Evolutionary conservation across 495 filamentous ascomycete species (phyloP).

Genomic region (Schizothecium vesticola): DNA sequence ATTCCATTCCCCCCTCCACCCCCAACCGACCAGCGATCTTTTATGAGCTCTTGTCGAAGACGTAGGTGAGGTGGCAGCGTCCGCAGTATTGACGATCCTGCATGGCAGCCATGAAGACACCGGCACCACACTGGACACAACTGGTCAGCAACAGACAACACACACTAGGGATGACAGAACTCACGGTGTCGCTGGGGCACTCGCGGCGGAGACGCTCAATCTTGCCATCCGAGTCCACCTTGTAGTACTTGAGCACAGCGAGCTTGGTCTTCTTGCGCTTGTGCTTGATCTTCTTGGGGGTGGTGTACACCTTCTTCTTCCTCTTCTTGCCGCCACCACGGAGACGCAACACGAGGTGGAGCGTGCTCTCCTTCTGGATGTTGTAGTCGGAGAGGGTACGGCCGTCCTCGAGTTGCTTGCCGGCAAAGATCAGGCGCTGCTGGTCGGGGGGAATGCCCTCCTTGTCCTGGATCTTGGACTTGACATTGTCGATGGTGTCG

Average conservation of each 20-base stretch:
- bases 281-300: constrained; percentile 99
- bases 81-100: constrained; percentile 99
- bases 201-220: constrained; percentile 98
- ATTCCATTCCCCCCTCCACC: constrained; percentile 9
- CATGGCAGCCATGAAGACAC: constrained; percentile 99
- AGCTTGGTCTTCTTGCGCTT: constrained; percentile 99
- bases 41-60: constrained; percentile 75
- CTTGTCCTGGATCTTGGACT: constrained; percentile 93
- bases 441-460: constrained; percentile 99
- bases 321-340: constrained; percentile 98
- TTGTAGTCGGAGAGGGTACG: constrained; percentile 99
- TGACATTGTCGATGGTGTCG: constrained; percentile 99
- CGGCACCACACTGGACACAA: constrained; percentile 77
- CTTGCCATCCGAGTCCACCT: constrained; percentile 98
- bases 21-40: constrained; percentile 12
- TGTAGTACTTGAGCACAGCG: constrained; percentile 99
- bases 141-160: constrained; percentile 22
- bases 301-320: constrained; percentile 99
- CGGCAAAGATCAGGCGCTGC: constrained; percentile 99
- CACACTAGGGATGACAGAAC: constrained; percentile 24
- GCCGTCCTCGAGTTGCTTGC: constrained; percentile 99
- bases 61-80: constrained; percentile 98
- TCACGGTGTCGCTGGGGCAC: constrained; percentile 86
- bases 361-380: constrained; percentile 99
- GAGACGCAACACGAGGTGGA: constrained; percentile 96